A percentile compares a stretch with the other conserved stretches of the same genome.
Conservation (phyloP, 768 basidiomycete species). For the Candolleomyces aberdarensis region DNA sequence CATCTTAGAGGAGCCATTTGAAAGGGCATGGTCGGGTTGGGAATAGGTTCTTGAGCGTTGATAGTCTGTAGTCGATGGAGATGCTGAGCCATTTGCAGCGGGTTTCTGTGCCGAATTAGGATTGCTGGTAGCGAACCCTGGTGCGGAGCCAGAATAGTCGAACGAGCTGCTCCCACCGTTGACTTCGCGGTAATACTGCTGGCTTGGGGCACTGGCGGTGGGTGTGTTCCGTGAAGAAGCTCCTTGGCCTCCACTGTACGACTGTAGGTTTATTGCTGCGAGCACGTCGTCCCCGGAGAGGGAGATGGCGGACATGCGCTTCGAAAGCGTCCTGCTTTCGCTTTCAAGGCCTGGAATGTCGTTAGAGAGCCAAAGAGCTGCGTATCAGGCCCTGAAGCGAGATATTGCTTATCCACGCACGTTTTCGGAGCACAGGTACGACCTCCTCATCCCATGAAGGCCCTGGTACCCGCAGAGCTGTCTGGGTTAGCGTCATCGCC, state of each 20-base stretch:
- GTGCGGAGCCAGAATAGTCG: slow-evolving; percentile 15
- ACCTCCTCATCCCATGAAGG: slow-evolving; percentile 81
- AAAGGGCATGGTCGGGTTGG: slow-evolving; percentile 50
- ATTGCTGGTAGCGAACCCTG: slow-evolving; percentile 22
- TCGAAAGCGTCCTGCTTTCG: slow-evolving; percentile 76
- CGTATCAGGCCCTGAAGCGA: neutral
- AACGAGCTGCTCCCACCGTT: slow-evolving; percentile 6
- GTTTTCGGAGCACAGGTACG: slow-evolving; percentile 76
- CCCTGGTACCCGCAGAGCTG: slow-evolving; percentile 33
- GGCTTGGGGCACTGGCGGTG: slow-evolving; percentile 9
- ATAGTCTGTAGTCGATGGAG: slow-evolving; percentile 21
- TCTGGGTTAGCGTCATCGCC: slow-evolving; percentile 42
- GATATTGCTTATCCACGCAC: slow-evolving; percentile 38
- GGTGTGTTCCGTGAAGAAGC: neutral
- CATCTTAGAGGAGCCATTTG: slow-evolving; percentile 27
- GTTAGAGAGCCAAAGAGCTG: slow-evolving; percentile 9
- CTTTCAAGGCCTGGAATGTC: slow-evolving; percentile 62
- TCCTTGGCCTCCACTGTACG: neutral
- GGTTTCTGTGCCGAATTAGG: slow-evolving; percentile 27
- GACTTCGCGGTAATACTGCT: slow-evolving; percentile 12
- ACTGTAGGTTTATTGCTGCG: slow-evolving; percentile 27
- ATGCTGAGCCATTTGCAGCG: slow-evolving; percentile 8
- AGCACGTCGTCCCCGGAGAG: slow-evolving; percentile 53
- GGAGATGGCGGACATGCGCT: slow-evolving; percentile 74
- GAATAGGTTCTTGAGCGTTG: slow-evolving; percentile 66